A percentile compares a stretch with the other conserved stretches of the same genome.
These are phyloP conservation scores for Salix viminalis DNA, from an alignment of 345 rosid genomes.

Conservation along the genomic window DNA sequence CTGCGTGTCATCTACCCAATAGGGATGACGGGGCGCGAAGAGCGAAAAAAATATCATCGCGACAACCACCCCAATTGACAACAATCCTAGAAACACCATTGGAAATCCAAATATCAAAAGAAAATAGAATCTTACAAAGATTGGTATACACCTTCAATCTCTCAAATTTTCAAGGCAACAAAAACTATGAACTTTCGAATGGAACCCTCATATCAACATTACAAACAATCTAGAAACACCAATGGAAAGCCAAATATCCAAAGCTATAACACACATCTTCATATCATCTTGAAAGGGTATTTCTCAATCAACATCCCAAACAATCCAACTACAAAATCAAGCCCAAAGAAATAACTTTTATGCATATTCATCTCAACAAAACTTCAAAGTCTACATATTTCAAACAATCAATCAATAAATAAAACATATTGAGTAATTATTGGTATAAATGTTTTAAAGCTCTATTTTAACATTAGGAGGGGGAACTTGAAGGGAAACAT, in stretches of 20 bases:
- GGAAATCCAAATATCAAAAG: too few relatives aligned
- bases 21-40: too few relatives aligned
- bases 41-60: too few relatives aligned
- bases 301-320: conserved; percentile 15
- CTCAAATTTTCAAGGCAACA: not conserved
- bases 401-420: not conserved
- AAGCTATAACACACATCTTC: not conserved
- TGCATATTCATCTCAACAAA: not conserved
- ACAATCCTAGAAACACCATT: too few relatives aligned
- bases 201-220: not conserved
- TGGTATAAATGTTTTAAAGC: not conserved
- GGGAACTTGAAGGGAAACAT: conserved; percentile 53
- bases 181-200: not conserved
- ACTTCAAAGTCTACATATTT: not conserved
- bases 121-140: not conserved
- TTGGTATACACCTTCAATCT: not conserved
- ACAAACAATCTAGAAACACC: conserved; percentile 1
- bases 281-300: conserved; percentile 13
- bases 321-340: conserved; percentile 4
- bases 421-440: not conserved
- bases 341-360: not conserved
- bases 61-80: too few relatives aligned
- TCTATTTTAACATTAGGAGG: conserved; percentile 40
- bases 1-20: too few relatives aligned
- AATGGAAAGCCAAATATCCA: conserved; percentile 1